Percentiles rank a stretch among this genome's conserved stretches.
Conservation (phyloP, 805 yeast genomes). For the Myxozyma geophila region DNA sequence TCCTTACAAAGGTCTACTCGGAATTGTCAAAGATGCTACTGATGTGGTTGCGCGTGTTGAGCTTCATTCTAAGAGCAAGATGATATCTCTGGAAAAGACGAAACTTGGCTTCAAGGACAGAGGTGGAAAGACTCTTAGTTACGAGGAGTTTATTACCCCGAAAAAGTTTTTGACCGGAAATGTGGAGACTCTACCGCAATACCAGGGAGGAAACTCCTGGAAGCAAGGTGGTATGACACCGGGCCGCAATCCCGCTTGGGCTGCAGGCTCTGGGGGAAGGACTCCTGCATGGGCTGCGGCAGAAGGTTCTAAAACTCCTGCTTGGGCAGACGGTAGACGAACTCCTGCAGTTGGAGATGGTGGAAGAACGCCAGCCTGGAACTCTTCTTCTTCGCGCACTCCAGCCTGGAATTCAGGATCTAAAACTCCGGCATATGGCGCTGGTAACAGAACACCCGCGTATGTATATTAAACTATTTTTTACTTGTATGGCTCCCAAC, state of each 20-base stretch:
- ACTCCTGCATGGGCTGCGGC: slow-evolving; percentile 42
- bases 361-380: slow-evolving; percentile 59
- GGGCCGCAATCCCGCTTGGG: slow-evolving; percentile 45
- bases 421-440: slow-evolving; percentile 28
- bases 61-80: slow-evolving; percentile 88
- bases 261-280: slow-evolving; percentile 31
- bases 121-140: slow-evolving; percentile 65
- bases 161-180: slow-evolving; percentile 31
- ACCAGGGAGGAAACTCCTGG: slow-evolving; percentile 38
- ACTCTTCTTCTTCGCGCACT: slow-evolving; percentile 46
- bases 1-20: slow-evolving; percentile 94
- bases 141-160: slow-evolving; percentile 73
- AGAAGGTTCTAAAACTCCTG: slow-evolving; percentile 46
- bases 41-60: slow-evolving; percentile 92
- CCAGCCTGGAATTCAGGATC: slow-evolving; percentile 48
- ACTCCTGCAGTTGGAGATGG: slow-evolving; percentile 60
- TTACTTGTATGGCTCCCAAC: not conserved
- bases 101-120: slow-evolving; percentile 74
- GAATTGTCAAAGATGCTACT: slow-evolving; percentile 90
- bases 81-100: slow-evolving; percentile 78
- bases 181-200: slow-evolving; percentile 41
- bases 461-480: not conserved
- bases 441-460: slow-evolving; percentile 31
- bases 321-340: slow-evolving; percentile 51
- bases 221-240: slow-evolving; percentile 22